Evolutionary conservation across 2,329 filamentous ascomycete genomes (phyloP).

Genomic region (Fusarium sp.): DNA sequence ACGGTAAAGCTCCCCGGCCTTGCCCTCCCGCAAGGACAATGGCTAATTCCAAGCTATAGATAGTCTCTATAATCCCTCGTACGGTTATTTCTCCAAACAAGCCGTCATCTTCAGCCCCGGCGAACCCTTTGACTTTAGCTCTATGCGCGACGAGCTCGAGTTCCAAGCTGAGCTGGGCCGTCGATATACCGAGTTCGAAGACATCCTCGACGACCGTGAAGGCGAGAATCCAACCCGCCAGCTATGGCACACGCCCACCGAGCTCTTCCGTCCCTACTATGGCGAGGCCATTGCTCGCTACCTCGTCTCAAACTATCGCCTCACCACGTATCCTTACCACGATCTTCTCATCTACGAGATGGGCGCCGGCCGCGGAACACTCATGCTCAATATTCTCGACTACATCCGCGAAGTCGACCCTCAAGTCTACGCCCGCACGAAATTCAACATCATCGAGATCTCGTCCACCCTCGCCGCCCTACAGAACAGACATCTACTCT

Average conservation of each 20-base stretch:
- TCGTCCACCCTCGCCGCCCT: slow-evolving; percentile 80
- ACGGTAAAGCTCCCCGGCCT: slow-evolving; percentile 65
- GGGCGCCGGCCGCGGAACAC: slow-evolving; percentile 94
- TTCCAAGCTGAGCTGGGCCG: slow-evolving; percentile 81
- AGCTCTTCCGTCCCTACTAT: slow-evolving; percentile 96
- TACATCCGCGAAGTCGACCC: slow-evolving; percentile 91
- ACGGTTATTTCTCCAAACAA: slow-evolving; percentile 96
- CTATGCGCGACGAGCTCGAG: slow-evolving; percentile 81
- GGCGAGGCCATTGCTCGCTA: slow-evolving; percentile 97
- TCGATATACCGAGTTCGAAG: slow-evolving; percentile 90
- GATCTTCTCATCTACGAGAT: slow-evolving; percentile 99
- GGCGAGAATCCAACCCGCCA: slow-evolving; percentile 78
- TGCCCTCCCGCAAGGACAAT: slow-evolving; percentile 14
- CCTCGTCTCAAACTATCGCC: slow-evolving; percentile 93
- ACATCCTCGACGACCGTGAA: slow-evolving; percentile 77
- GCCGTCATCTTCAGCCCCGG: slow-evolving; percentile 95
- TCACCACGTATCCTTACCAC: slow-evolving; percentile 92
- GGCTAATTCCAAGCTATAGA: slow-evolving; percentile 61
- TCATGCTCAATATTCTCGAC: slow-evolving; percentile 98
- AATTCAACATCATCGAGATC: slow-evolving; percentile 96
- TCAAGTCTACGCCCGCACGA: slow-evolving; percentile 91
- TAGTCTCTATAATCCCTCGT: slow-evolving; percentile 91
- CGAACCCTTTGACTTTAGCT: slow-evolving; percentile 87
- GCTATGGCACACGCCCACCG: slow-evolving; percentile 97
- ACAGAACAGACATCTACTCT: slow-evolving; percentile 75